A percentile compares a stretch with the other conserved stretches of the same genome.
Conservation (phyloP, 169 alveolate species). For the Eimeria sp. region DNA sequence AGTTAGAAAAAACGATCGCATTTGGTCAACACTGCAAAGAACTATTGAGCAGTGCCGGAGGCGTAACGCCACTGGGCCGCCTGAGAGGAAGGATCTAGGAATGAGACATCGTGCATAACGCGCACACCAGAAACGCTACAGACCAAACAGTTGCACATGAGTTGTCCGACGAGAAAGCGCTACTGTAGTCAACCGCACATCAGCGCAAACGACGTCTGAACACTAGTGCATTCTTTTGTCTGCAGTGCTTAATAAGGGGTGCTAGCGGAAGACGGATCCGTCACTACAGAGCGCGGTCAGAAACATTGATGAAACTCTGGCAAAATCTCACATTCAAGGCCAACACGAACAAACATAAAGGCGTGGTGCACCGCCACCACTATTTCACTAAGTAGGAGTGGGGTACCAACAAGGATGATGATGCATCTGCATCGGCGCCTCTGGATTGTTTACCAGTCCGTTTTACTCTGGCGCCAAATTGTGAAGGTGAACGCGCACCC, state of each 20-base stretch:
- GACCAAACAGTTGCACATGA: background rate
- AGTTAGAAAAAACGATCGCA: background rate
- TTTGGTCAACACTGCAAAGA: background rate
- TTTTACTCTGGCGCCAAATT: background rate
- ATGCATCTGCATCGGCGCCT: background rate
- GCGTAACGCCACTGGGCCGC: background rate
- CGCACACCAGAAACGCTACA: background rate
- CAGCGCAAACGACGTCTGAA: background rate
- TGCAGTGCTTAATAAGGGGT: background rate
- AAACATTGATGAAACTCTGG: background rate
- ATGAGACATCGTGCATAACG: background rate
- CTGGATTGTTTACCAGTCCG: background rate
- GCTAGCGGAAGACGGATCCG: background rate
- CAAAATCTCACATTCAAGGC: background rate
- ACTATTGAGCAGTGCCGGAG: background rate
- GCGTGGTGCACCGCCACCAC: background rate
- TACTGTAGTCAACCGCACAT: background rate
- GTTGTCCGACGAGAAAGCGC: background rate
- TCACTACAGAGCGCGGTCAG: background rate
- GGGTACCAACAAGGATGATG: background rate
- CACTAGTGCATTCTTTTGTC: background rate
- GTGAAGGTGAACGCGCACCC: background rate
- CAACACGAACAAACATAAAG: background rate
- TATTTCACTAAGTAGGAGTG: background rate
- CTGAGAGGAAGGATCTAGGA: background rate